Evolutionary conservation across 1,284 basidiomycete species (phyloP), one percentile per base, ranked within the genome.

Genomic region (Leccinum angustisporum): DNA sequence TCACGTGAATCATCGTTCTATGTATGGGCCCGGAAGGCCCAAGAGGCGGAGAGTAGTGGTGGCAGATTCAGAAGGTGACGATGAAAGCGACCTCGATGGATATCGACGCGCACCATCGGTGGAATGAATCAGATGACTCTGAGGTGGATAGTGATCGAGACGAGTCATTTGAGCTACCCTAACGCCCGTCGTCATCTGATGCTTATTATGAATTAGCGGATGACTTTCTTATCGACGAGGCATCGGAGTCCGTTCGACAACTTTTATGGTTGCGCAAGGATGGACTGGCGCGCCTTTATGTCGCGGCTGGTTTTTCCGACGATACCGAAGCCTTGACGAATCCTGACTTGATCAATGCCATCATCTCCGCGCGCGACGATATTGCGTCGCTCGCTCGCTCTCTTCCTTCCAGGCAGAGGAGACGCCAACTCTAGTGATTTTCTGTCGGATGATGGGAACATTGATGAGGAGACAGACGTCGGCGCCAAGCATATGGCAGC

Each of bases 201-300:
- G 63, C 68, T 73, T 52, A 72, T 61, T 50, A 63, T 67, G 65
- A 69, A 67, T 57, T 74, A 94, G 93, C 90, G 63, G 91, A 94
- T 70, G 87, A 92, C 68, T 86, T 88, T 71, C 80, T 94, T 51
- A 83, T 96, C 62, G 81, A 87, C 61, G 81, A 84, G 58, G 94
- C 94, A 7, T 25, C 25, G 25, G 25, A 25, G 25, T 79, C 86
- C 4, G 76, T 82, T 7, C 83, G 84, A 61, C 83, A 88, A 64
- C 84, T 96, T 13, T 80, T 85, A 53, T 87, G 92, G 33, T 78
- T 95, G 52, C 84, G 87, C 56, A 95, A 94, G 75, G 84, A 86
- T 61, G 86, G 92, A 66, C 87, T 97, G 52, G 78, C 92, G 43
- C 83, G 86, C 14, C 79, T 97, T 10, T 95, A 92, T 77, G 75